Conservation (phyloP, 257 asterid species). For the Salvia hispanica region DNA sequence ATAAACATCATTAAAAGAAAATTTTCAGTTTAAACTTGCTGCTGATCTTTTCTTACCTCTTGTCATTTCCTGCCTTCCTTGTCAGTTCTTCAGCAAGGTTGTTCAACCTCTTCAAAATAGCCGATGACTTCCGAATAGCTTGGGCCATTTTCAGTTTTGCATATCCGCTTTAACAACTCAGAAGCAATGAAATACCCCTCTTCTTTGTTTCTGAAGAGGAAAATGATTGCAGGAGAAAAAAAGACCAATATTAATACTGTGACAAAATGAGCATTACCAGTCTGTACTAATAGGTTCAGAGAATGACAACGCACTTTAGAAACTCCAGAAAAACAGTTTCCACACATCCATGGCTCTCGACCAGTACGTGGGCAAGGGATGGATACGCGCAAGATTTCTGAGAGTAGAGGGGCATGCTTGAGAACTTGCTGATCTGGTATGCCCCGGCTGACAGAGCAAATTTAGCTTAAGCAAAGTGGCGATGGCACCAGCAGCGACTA, state of each 20-base stretch:
- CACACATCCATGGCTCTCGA: slow-evolving; percentile 54
- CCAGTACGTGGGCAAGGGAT: slow-evolving; percentile 49
- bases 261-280: not conserved
- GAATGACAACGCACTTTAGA: slow-evolving; percentile 45
- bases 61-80: slow-evolving; percentile 65
- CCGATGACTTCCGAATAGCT: slow-evolving; percentile 58
- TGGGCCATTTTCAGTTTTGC: slow-evolving; percentile 51
- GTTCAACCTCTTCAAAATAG: slow-evolving; percentile 65
- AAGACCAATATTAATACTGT: not conserved
- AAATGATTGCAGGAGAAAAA: not conserved
- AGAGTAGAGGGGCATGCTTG: slow-evolving; percentile 85
- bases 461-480: slow-evolving; percentile 62
- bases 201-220: slow-evolving; percentile 73
- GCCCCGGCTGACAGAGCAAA: slow-evolving; percentile 87
- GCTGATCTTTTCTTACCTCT: slow-evolving; percentile 48
- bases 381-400: slow-evolving; percentile 86
- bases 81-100: slow-evolving; percentile 69
- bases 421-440: slow-evolving; percentile 92
- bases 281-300: not conserved
- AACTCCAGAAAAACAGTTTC: slow-evolving; percentile 70
- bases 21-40: not conserved
- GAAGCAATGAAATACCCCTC: slow-evolving; percentile 85
- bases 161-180: slow-evolving; percentile 74
- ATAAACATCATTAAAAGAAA: not conserved
- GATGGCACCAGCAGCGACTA: slow-evolving; percentile 87